phyloP scores from a whole-genome alignment of 2,329 filamentous ascomycete genomes.

The Zymoseptoria brevis region DNA sequence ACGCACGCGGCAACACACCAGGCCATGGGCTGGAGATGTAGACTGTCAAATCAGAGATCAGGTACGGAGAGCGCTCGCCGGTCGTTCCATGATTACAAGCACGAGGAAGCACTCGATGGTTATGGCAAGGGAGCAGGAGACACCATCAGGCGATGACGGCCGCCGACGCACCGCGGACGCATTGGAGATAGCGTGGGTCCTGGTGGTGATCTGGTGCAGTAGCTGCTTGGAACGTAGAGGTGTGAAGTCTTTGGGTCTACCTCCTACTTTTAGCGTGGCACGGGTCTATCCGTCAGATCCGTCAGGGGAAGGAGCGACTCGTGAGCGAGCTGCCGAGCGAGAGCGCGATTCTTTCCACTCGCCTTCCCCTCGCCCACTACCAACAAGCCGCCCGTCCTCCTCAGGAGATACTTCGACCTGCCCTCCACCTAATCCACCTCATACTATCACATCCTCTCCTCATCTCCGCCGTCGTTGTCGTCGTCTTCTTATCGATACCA shows the following conservation, averaged over 20 bases:
- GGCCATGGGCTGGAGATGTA: not conserved
- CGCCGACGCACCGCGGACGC: not conserved
- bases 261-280: no score
- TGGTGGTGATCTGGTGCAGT: not conserved
- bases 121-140: not conserved
- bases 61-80: not conserved
- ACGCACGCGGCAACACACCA: not conserved
- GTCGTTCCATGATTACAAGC: not conserved
- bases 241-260: not conserved
- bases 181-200: not conserved
- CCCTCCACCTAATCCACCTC: not conserved
- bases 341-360: not conserved
- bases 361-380: not conserved
- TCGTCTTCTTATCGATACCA: constrained; percentile 8
- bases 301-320: no score
- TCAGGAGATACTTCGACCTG: not conserved
- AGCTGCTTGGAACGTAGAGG: not conserved
- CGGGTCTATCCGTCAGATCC: no score
- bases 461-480: constrained; percentile 4
- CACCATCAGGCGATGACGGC: not conserved
- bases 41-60: not conserved
- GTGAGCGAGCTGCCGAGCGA: not conserved
- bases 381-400: not conserved
- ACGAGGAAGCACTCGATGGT: not conserved
- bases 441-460: constrained; percentile 3